Conservation (phyloP, 2,329 filamentous ascomycete genomes). For the Xylaria hypoxylon region DNA sequence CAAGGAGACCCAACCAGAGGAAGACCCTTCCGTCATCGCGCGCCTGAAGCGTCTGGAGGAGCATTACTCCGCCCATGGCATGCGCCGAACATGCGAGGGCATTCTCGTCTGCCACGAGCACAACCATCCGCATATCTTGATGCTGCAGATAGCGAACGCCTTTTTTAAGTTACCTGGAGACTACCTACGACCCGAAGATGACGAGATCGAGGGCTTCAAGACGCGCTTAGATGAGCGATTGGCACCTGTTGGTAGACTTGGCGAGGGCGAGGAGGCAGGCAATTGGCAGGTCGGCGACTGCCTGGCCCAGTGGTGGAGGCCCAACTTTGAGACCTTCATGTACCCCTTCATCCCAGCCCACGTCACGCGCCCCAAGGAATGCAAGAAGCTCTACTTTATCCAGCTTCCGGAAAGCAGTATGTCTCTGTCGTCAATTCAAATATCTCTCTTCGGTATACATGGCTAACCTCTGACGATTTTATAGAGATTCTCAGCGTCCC, state of each 20-base stretch:
- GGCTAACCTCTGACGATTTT: slow-evolving; percentile 40
- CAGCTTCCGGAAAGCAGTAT: slow-evolving; percentile 91
- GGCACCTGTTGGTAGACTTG: slow-evolving; percentile 87
- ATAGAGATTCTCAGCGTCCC: slow-evolving; percentile 93
- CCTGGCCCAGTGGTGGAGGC: slow-evolving; percentile 97
- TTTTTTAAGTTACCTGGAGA: slow-evolving; percentile 99
- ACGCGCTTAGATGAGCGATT: slow-evolving; percentile 89
- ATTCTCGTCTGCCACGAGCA: slow-evolving; percentile 98
- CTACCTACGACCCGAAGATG: slow-evolving; percentile 88
- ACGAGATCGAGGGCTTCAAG: slow-evolving; percentile 97
- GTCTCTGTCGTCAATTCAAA: slow-evolving; percentile 47
- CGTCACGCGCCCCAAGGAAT: slow-evolving; percentile 96
- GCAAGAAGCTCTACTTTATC: slow-evolving; percentile 99
- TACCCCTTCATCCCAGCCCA: slow-evolving; percentile 98
- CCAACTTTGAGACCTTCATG: slow-evolving; percentile 99
- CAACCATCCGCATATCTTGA: slow-evolving; percentile 97
- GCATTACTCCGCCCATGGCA: slow-evolving; percentile 90
- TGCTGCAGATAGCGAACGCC: slow-evolving; percentile 99
- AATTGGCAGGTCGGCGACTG: slow-evolving; percentile 97
- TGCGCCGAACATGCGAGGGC: slow-evolving; percentile 97
- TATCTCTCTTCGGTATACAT: background rate
- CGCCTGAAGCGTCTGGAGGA: slow-evolving; percentile 95
- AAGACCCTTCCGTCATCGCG: slow-evolving; percentile 94
- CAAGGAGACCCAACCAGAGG: slow-evolving; percentile 97
- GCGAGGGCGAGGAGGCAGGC: slow-evolving; percentile 83